phyloP scores from a whole-genome alignment of 2,329 filamentous ascomycete species.

The Alternaria ethzedia region DNA sequence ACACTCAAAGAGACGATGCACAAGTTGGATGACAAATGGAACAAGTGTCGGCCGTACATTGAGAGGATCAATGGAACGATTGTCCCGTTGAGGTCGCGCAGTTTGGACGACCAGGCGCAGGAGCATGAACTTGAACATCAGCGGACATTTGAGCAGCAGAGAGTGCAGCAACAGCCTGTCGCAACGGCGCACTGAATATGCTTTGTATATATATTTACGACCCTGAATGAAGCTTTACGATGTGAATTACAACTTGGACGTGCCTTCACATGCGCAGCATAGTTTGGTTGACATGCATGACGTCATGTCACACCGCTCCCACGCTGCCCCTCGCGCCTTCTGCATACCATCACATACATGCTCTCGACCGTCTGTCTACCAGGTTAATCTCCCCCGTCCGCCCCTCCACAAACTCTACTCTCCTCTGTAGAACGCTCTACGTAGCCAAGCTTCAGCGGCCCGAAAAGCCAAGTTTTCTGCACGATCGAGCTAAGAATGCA shows the following conservation, averaged over 20 bases:
- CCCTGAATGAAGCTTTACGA: background rate
- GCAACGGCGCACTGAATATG: background rate
- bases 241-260: background rate
- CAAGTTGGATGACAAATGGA: slow-evolving; percentile 15
- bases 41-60: slow-evolving; percentile 15
- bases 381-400: background rate
- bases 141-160: background rate
- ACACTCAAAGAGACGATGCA: slow-evolving; percentile 5
- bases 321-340: background rate
- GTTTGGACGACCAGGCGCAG: background rate
- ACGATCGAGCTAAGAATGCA: background rate
- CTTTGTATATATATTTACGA: background rate
- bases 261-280: background rate
- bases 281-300: background rate
- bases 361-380: background rate
- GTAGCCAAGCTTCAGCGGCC: background rate
- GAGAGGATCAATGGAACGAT: slow-evolving; percentile 21
- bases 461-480: background rate
- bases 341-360: background rate
- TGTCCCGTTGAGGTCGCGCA: slow-evolving; percentile 1
- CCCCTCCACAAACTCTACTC: background rate
- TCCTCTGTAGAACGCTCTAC: background rate
- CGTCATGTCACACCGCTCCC: background rate
- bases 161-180: background rate
- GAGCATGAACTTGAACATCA: background rate